Conservation (phyloP, 805 yeast species). For the Starmerella vitae region DNA sequence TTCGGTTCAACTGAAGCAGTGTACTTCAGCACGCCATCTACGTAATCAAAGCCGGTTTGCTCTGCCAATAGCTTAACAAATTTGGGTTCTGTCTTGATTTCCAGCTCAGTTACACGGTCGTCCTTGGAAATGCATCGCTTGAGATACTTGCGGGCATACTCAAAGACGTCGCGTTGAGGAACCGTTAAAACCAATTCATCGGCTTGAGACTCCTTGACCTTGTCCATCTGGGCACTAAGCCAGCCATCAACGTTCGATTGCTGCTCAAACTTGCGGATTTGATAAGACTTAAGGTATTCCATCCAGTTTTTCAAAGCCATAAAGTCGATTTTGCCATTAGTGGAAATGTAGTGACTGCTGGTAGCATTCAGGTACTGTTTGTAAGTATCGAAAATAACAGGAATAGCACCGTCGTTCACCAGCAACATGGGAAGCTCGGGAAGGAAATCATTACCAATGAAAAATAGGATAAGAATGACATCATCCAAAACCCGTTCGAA, state of each 20-base stretch:
- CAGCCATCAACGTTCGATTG: conserved; percentile 72
- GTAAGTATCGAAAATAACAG: conserved; percentile 78
- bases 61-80: conserved; percentile 22
- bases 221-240: conserved; percentile 73
- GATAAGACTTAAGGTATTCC: conserved; percentile 61
- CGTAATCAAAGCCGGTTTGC: conserved; percentile 37
- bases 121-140: conserved; percentile 24
- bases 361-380: conserved; percentile 50
- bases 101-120: conserved; percentile 9
- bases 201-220: conserved; percentile 10
- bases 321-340: conserved; percentile 68
- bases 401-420: conserved; percentile 91
- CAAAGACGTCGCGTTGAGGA: conserved; percentile 55
- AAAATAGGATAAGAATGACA: conserved; percentile 79
- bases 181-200: conserved; percentile 36
- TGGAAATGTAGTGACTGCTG: conserved; percentile 73
- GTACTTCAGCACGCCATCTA: conserved; percentile 44
- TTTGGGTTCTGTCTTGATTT: conserved; percentile 19
- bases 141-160: conserved; percentile 35
- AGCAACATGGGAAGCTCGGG: conserved; percentile 92
- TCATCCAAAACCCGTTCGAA: conserved; percentile 89
- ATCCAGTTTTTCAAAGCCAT: conserved; percentile 63
- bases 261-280: conserved; percentile 71
- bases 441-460: conserved; percentile 94
- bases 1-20: conserved; percentile 20